Base-by-base conservation (phyloP, 192 early-diverging fungal genomes). In the Globomyces pollinis-pini region DNA sequence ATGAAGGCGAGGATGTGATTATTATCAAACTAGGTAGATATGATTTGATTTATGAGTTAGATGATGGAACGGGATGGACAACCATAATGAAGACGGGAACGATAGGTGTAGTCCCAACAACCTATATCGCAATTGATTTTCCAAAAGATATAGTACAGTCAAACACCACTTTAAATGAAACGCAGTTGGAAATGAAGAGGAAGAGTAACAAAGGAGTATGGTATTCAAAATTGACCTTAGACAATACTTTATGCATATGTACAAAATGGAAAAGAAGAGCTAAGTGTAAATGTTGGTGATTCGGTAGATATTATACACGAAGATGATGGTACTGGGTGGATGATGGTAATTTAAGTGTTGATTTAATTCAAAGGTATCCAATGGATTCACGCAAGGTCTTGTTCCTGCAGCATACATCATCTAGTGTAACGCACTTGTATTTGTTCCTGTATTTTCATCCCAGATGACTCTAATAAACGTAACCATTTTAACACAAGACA, bases 41-140 rank as follows among this genome's bases (percentile, higher is more conserved):
- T 23, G 6, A 36, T 0, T 20, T 57, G 7, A 30, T n/a, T 7
- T n/a, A 49, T 11, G 11, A 12, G 45, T 57, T 16, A 62, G 61
- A 62, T 32, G 61, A 62, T 23, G 61, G 61, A 12, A 26, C 51
- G 6, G 61, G 61, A 21, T 62, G 61, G 61, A 58, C 61, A 16
- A 47, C 36, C 21, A 56, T 62, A 28, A 33, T 32, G 4, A 56
- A 62, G 15, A 20, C 16, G 4, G 31, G 42, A 3, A 12, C 4
- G 6, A 28, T 11, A 5, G 30, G 38, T 29, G 57, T 44, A n/a
- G 55, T 62, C 13, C 42, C 55, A 13, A 43, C 55, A 2, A 35
- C 54, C 15, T 61, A 61, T 38, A 53, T 50, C 15, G 31, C 31
- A 26, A 6, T 29, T 13, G 30, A n/a, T n/a, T n/a, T 34, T 18